A percentile compares a stretch with the other conserved stretches of the same genome.
These are phyloP conservation scores for Elsinoe ampelina DNA, from an alignment of 2,329 filamentous ascomycete species.

Conservation along the genomic window DNA sequence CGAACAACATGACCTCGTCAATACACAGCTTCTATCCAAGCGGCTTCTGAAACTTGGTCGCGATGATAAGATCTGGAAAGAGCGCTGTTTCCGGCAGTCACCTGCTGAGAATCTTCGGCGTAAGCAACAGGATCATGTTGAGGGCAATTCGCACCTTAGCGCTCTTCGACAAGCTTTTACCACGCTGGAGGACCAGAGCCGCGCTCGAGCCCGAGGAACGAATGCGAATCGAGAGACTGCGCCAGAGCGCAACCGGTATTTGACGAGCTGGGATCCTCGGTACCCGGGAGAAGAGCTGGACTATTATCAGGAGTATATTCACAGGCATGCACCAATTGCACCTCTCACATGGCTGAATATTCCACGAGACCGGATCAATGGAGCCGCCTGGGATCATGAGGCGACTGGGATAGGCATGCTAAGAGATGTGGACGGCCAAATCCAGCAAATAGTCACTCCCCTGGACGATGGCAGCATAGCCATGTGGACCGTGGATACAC, in stretches of 20 bases:
- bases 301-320: slow-evolving; percentile 86
- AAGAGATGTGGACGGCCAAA: slow-evolving; percentile 46
- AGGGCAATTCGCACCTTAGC: slow-evolving; percentile 35
- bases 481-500: slow-evolving; percentile 56
- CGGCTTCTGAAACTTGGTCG: slow-evolving; percentile 58
- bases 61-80: slow-evolving; percentile 69
- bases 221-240: neutral
- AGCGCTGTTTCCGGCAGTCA: slow-evolving; percentile 63
- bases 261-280: slow-evolving; percentile 75
- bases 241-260: slow-evolving; percentile 16
- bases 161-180: slow-evolving; percentile 35
- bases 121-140: slow-evolving; percentile 34
- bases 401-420: slow-evolving; percentile 62
- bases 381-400: slow-evolving; percentile 46
- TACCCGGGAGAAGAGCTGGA: slow-evolving; percentile 62
- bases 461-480: slow-evolving; percentile 82
- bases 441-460: slow-evolving; percentile 60
- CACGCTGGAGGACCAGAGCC: slow-evolving; percentile 20
- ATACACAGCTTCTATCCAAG: slow-evolving; percentile 59
- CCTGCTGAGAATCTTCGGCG: slow-evolving; percentile 54
- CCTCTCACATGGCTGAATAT: slow-evolving; percentile 64
- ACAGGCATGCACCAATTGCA: slow-evolving; percentile 63
- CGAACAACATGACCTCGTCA: slow-evolving; percentile 54
- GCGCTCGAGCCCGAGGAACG: slow-evolving; percentile 10
- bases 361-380: slow-evolving; percentile 36